phyloP scores from a whole-genome alignment of 805 yeast species.

The Yamadazyma philogaea region DNA sequence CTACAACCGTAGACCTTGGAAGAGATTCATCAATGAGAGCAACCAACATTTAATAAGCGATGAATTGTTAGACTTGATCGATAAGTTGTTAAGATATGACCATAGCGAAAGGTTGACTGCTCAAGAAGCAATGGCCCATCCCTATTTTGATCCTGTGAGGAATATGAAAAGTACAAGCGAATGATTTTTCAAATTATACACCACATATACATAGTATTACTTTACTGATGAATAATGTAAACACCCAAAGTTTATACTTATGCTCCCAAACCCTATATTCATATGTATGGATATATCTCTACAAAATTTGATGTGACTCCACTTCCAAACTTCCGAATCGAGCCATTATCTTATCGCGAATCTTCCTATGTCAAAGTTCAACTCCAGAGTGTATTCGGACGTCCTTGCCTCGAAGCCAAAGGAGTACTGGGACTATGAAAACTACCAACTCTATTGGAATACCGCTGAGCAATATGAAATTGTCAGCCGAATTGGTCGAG shows the following conservation, averaged over 20 bases:
- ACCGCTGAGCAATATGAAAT: constrained; percentile 62
- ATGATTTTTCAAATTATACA: too few relatives aligned
- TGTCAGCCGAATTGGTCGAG: constrained; percentile 81
- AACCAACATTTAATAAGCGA: constrained; percentile 52
- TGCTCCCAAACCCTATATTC: too few relatives aligned
- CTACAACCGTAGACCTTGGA: constrained; percentile 67
- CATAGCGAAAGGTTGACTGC: constrained; percentile 89
- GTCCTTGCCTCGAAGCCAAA: constrained; percentile 65
- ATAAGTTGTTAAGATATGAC: constrained; percentile 72
- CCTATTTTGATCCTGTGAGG: constrained; percentile 46
- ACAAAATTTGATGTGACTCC: too few relatives aligned
- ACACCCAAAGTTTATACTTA: too few relatives aligned
- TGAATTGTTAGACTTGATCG: constrained; percentile 66
- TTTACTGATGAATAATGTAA: too few relatives aligned
- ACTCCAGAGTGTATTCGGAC: constrained; percentile 64
- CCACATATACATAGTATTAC: too few relatives aligned
- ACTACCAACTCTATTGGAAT: constrained; percentile 44
- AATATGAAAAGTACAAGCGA: too few relatives aligned
- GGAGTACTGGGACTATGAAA: constrained; percentile 86
- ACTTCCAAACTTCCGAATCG: too few relatives aligned
- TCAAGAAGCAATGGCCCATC: constrained; percentile 79
- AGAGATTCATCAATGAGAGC: constrained; percentile 52
- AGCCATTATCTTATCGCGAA: not conserved
- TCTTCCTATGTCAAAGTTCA: constrained; percentile 5
- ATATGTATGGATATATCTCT: too few relatives aligned